Conservation (phyloP, 257 asterid genomes). For the Solanum sejunctum region DNA sequence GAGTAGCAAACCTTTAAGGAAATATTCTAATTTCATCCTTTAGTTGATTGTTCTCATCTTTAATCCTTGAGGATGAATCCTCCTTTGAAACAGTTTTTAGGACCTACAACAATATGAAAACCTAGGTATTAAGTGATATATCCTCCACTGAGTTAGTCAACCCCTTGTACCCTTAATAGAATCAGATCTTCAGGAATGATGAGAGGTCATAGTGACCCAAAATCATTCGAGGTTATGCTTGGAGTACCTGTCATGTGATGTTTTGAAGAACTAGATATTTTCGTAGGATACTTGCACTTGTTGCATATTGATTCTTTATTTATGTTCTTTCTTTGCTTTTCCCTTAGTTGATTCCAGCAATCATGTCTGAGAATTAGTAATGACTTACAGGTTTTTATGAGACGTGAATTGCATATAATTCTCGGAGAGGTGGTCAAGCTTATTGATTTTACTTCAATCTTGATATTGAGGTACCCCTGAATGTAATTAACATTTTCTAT, state of each 20-base stretch:
- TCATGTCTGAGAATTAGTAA: background rate
- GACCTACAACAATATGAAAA: background rate
- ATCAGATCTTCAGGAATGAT: background rate
- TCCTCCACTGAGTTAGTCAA: background rate
- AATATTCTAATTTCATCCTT: background rate
- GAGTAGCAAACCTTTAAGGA: background rate
- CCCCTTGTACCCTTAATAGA: background rate
- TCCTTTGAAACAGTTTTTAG: background rate
- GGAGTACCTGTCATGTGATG: background rate
- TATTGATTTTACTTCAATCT: conserved; percentile 49
- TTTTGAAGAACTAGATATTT: background rate
- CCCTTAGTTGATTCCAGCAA: background rate
- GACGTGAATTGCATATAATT: conserved; percentile 69
- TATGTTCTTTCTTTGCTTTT: background rate
- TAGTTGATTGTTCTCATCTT: background rate
- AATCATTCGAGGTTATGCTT: background rate
- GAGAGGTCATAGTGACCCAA: background rate
- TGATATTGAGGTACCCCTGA: conserved; percentile 31
- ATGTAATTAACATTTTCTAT: background rate
- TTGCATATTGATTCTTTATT: background rate
- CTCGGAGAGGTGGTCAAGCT: conserved; percentile 48
- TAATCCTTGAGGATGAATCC: background rate
- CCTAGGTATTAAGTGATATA: background rate
- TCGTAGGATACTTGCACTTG: background rate
- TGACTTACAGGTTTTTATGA: conserved; percentile 55